These are phyloP conservation scores for Truncatella angustata DNA, from an alignment of 2,329 filamentous ascomycete species.

Conservation along the genomic window DNA sequence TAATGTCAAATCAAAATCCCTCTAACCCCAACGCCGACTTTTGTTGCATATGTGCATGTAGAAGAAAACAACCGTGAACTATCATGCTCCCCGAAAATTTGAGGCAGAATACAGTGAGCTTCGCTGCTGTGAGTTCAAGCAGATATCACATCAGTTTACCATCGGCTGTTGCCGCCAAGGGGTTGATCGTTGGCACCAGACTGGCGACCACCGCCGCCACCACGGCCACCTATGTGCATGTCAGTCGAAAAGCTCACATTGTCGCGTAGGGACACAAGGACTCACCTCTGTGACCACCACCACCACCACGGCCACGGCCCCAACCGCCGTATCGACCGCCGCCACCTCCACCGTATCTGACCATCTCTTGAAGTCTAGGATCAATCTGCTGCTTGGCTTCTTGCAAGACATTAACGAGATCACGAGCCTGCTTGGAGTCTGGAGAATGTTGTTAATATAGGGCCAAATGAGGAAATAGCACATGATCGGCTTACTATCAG, in stretches of 20 bases:
- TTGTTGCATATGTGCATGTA: slow-evolving; percentile 27
- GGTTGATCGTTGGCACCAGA: slow-evolving; percentile 39
- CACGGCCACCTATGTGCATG: slow-evolving; percentile 10
- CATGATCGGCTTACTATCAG: slow-evolving; percentile 77
- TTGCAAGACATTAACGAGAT: slow-evolving; percentile 86
- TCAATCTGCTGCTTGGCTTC: slow-evolving; percentile 99
- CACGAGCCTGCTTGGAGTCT: slow-evolving; percentile 95
- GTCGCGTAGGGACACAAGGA: background rate
- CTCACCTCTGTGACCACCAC: slow-evolving; percentile 42
- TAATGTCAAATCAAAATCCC: slow-evolving; percentile 27
- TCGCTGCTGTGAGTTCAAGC: background rate
- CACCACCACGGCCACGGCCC: slow-evolving; percentile 58
- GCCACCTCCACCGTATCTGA: slow-evolving; percentile 82
- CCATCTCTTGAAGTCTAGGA: slow-evolving; percentile 93
- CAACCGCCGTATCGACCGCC: slow-evolving; percentile 69
- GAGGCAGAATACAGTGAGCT: background rate
- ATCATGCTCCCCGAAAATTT: background rate
- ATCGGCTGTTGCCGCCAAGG: slow-evolving; percentile 32
- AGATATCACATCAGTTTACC: slow-evolving; percentile 18
- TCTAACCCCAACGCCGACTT: slow-evolving; percentile 32
- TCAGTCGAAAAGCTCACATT: background rate
- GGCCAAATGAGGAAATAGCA: background rate
- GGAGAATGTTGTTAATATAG: slow-evolving; percentile 28
- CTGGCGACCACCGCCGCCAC: slow-evolving; percentile 31
- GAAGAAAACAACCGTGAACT: slow-evolving; percentile 15